phyloP scores from a whole-genome alignment of 2,329 filamentous ascomycete species.

The Trichophyton mentagrophytes region DNA sequence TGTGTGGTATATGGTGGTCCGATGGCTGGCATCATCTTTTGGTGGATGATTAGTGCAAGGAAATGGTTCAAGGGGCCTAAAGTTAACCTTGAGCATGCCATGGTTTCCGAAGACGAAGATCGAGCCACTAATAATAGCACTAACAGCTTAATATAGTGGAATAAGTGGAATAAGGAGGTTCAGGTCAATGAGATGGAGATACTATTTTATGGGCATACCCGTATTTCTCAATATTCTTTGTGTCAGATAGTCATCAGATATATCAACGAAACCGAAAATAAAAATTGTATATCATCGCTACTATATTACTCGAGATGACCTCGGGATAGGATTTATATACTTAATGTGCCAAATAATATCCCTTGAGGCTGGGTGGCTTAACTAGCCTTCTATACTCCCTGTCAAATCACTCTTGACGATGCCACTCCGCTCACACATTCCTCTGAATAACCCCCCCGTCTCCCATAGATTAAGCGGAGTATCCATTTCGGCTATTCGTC shows the following conservation, averaged over 20 bases:
- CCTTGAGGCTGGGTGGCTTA: no score
- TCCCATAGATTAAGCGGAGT: conserved; percentile 62
- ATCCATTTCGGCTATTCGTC: conserved; percentile 75
- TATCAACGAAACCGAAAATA: no score
- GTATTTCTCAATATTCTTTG: no score
- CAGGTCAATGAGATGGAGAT: background rate
- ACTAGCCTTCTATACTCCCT: background rate
- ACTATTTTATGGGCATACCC: background rate
- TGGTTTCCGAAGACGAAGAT: background rate
- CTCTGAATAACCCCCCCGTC: conserved; percentile 62
- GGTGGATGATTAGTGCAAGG: conserved; percentile 51
- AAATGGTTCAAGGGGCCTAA: conserved; percentile 61
- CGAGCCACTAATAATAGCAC: background rate
- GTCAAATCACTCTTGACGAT: conserved; percentile 43
- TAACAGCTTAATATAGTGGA: background rate
- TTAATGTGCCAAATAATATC: no score
- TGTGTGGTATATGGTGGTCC: conserved; percentile 52
- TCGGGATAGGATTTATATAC: no score
- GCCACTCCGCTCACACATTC: conserved; percentile 81
- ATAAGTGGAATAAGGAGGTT: background rate
- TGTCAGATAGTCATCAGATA: no score
- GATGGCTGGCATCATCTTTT: conserved; percentile 47
- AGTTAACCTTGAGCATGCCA: conserved; percentile 48
- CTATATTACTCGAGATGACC: no score
- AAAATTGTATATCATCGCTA: no score